Evolutionary conservation across 768 basidiomycete species (phyloP).

Genomic region (Pholiota conissans): DNA sequence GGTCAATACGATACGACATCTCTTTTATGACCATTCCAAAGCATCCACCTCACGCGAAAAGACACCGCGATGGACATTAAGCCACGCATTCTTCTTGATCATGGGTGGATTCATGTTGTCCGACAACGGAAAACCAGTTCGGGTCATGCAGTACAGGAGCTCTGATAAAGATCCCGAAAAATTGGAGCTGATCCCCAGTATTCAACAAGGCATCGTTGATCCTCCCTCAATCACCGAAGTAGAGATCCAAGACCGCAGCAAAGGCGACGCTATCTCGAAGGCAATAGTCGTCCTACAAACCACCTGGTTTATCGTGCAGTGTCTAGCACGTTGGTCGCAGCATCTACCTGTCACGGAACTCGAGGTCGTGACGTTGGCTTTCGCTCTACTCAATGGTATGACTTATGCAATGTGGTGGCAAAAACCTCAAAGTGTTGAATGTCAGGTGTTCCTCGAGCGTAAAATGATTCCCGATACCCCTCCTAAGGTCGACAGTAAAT

Average conservation of each 20-base stretch:
- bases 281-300: constrained; percentile 31
- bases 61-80: constrained; percentile 10
- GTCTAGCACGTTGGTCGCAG: constrained; percentile 22
- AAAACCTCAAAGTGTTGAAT: constrained; percentile 35
- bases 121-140: constrained; percentile 19
- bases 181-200: too few species aligned
- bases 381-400: constrained; percentile 27
- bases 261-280: constrained; percentile 35
- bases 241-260: constrained; percentile 26
- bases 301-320: constrained; percentile 33
- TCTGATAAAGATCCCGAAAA: too few species aligned
- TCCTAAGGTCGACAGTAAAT: not conserved
- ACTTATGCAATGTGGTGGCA: constrained; percentile 37
- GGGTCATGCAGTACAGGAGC: not conserved
- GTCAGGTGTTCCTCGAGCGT: not conserved
- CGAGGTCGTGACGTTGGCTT: constrained; percentile 35
- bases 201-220: constrained; percentile 13
- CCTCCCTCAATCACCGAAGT: constrained; percentile 16
- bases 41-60: not conserved
- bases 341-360: constrained; percentile 32
- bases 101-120: constrained; percentile 22
- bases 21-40: not conserved
- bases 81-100: constrained; percentile 17
- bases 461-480: not conserved
- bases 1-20: too few species aligned